phyloP scores from a whole-genome alignment of 2,329 filamentous ascomycete species.

The Bipolaris zeicola region DNA sequence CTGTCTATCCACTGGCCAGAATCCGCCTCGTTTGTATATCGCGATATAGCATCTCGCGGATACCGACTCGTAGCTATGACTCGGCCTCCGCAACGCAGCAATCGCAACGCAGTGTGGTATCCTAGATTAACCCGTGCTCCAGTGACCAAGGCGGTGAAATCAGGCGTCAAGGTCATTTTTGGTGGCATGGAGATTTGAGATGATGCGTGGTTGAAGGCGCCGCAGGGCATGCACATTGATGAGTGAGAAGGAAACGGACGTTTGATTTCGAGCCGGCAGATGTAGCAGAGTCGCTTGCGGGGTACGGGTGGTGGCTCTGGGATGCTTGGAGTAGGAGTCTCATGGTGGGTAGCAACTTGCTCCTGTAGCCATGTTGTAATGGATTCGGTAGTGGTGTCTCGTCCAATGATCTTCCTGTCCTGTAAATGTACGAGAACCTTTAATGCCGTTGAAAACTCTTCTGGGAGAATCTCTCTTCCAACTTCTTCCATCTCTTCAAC shows the following conservation, averaged over 20 bases:
- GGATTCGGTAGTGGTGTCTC: slow-evolving; percentile 6
- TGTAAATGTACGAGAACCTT: slow-evolving; percentile 11
- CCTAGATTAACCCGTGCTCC: slow-evolving; percentile 20
- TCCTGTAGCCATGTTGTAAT: background rate
- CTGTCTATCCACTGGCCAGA: slow-evolving; percentile 6
- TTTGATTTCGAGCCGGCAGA: slow-evolving; percentile 10
- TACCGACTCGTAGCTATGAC: slow-evolving; percentile 18
- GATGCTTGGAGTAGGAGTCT: background rate
- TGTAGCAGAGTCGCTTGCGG: slow-evolving; percentile 15
- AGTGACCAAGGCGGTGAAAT: slow-evolving; percentile 18
- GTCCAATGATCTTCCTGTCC: slow-evolving; percentile 3
- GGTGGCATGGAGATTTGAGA: slow-evolving; percentile 10
- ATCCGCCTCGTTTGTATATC: slow-evolving; percentile 13
- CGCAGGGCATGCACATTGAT: slow-evolving; percentile 15
- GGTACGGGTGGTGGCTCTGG: slow-evolving; percentile 4
- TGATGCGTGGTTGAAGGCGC: slow-evolving; percentile 14
- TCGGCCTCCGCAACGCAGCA: slow-evolving; percentile 18
- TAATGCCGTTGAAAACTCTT: slow-evolving; percentile 10
- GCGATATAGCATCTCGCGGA: slow-evolving; percentile 14
- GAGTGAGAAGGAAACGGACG: slow-evolving; percentile 8
- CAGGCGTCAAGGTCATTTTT: slow-evolving; percentile 4
- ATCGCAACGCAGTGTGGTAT: slow-evolving; percentile 15
- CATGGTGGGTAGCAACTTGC: background rate
- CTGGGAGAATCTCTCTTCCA: background rate
- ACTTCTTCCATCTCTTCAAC: background rate